These are phyloP conservation scores for Fusarium virguliforme DNA, from an alignment of 2,329 filamentous ascomycete species.

Conservation along the genomic window DNA sequence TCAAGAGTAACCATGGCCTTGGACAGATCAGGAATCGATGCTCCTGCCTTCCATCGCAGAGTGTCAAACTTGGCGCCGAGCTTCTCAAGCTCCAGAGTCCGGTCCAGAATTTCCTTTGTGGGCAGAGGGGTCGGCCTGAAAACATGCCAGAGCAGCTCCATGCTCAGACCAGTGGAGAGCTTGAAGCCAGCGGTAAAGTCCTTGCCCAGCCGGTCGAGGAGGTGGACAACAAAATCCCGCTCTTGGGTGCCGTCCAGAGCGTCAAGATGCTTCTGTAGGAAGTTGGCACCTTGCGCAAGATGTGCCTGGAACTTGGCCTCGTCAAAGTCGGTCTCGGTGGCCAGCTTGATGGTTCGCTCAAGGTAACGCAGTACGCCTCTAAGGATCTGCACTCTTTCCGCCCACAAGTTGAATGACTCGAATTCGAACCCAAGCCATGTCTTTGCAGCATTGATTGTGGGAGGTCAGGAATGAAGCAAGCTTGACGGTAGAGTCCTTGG, in stretches of 20 bases:
- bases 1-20: conserved; percentile 70
- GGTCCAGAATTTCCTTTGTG: conserved; percentile 62
- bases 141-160: conserved; percentile 83
- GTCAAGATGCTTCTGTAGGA: conserved; percentile 58
- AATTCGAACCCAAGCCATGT: conserved; percentile 60
- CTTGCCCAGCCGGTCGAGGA: conserved; percentile 63
- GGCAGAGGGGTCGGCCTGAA: conserved; percentile 76
- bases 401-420: conserved; percentile 52
- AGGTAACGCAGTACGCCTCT: conserved; percentile 67
- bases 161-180: conserved; percentile 81
- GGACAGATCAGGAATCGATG: conserved; percentile 67
- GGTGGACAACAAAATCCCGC: conserved; percentile 58
- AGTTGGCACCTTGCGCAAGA: conserved; percentile 66
- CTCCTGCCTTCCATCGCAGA: conserved; percentile 72
- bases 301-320: conserved; percentile 77
- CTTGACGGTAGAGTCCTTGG: conserved; percentile 73
- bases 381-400: conserved; percentile 55
- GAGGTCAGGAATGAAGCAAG: conserved; percentile 67
- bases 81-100: conserved; percentile 67
- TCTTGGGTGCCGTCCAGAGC: conserved; percentile 47
- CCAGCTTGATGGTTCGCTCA: conserved; percentile 67
- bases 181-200: conserved; percentile 80
- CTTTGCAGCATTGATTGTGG: conserved; percentile 60
- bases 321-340: conserved; percentile 66
- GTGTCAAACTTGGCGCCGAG: conserved; percentile 74